Evolutionary conservation across 441 rosid species (phyloP).

Genomic region (Mallotus japonicus): DNA sequence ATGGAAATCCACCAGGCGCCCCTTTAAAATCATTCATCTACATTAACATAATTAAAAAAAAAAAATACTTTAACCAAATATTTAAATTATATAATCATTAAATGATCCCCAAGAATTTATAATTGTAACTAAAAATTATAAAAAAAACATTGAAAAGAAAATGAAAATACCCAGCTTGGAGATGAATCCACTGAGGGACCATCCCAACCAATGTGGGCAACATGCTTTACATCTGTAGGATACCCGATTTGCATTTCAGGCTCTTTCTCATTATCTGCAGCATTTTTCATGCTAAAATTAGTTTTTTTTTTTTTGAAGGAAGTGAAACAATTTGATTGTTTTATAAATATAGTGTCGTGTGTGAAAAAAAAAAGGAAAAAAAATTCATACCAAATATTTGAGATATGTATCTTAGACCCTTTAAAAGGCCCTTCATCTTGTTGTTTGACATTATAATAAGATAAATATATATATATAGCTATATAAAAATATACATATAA

Average conservation of each 20-base stretch:
- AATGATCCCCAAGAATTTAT: too few relatives aligned
- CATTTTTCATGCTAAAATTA: not conserved
- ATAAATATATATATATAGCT: too few relatives aligned
- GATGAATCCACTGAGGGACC: conserved; percentile 58
- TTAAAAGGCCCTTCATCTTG: conserved; percentile 78
- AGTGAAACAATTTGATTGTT: not conserved
- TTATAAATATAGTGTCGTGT: too few relatives aligned
- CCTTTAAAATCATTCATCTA: conserved; percentile 69
- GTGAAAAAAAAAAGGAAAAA: too few relatives aligned
- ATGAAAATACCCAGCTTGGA: conserved; percentile 68
- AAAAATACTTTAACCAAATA: not conserved
- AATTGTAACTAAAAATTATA: too few relatives aligned
- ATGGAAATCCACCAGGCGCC: conserved; percentile 26
- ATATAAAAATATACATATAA: not conserved
- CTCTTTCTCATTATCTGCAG: conserved; percentile 75
- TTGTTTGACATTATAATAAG: conserved; percentile 45
- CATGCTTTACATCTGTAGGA: conserved; percentile 97
- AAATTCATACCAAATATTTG: conserved; percentile 66
- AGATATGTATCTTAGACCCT: conserved; percentile 77
- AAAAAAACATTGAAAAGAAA: too few relatives aligned
- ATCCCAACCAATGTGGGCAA: conserved; percentile 95
- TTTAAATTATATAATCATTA: too few relatives aligned
- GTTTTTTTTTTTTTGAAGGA: not conserved
- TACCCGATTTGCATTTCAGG: conserved; percentile 71
- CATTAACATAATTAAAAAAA: not conserved